Percentiles rank a stretch among this genome's conserved stretches.
Conservation (phyloP, 257 asterid genomes). For the Solanum lignicaule region DNA sequence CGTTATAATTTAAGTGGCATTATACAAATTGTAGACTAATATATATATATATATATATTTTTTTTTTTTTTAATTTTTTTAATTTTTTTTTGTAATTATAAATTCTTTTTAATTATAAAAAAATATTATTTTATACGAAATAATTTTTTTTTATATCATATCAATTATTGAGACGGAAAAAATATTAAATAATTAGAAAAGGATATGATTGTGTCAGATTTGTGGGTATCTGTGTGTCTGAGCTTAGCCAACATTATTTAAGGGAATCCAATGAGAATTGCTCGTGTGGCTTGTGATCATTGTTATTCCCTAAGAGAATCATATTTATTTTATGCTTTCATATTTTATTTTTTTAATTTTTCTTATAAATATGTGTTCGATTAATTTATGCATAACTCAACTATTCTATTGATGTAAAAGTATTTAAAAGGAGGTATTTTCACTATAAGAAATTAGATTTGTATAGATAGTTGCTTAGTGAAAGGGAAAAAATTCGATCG, state of each 20-base stretch:
- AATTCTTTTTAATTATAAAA: too few species aligned
- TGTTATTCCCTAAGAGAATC: conserved; percentile 13
- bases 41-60: too few species aligned
- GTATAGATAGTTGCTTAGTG: neutral
- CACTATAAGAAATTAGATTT: neutral
- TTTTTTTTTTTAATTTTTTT: too few species aligned
- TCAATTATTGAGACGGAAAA: neutral
- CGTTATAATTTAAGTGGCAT: too few species aligned
- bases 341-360: neutral
- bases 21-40: too few species aligned
- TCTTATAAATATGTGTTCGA: neutral
- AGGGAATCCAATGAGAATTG: conserved; percentile 55
- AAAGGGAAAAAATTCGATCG: neutral
- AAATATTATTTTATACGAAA: too few species aligned
- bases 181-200: neutral
- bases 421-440: neutral
- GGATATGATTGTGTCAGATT: conserved; percentile 33
- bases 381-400: neutral
- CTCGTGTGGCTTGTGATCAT: conserved; percentile 40
- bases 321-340: neutral
- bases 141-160: neutral
- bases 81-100: too few species aligned
- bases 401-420: neutral
- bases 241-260: conserved; percentile 22
- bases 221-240: conserved; percentile 42